Conservation (phyloP, 2,329 filamentous ascomycete genomes). For the Apiospora saccharicola region DNA sequence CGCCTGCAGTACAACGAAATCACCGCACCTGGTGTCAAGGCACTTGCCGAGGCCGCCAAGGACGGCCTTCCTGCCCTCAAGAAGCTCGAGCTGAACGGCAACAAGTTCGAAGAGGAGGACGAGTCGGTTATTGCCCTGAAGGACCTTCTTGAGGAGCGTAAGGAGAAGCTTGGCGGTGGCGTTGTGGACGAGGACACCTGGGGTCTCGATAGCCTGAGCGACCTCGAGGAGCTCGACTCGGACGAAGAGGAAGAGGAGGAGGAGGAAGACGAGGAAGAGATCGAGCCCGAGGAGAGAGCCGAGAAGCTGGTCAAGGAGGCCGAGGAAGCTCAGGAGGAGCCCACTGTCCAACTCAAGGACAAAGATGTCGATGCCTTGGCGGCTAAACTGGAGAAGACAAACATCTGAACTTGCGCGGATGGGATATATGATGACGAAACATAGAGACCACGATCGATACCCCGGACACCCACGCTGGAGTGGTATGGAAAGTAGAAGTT, state of each 20-base stretch:
- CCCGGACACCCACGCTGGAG: constrained; percentile 21
- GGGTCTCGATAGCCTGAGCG: constrained; percentile 86
- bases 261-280: constrained; percentile 71
- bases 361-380: constrained; percentile 84
- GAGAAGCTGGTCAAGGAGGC: constrained; percentile 75
- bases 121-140: constrained; percentile 72
- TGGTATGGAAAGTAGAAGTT: constrained; percentile 21
- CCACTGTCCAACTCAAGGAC: constrained; percentile 74
- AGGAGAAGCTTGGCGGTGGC: constrained; percentile 74
- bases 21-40: constrained; percentile 75
- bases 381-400: constrained; percentile 76
- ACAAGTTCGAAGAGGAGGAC: constrained; percentile 92
- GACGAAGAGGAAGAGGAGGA: constrained; percentile 74
- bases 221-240: constrained; percentile 79
- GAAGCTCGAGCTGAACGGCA: constrained; percentile 93
- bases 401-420: constrained; percentile 46
- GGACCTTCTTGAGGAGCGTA: constrained; percentile 77
- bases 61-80: constrained; percentile 76
- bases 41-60: constrained; percentile 72
- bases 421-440: constrained; percentile 18
- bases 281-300: constrained; percentile 67
- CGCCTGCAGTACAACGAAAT: constrained; percentile 96
- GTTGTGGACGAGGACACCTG: constrained; percentile 78
- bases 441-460: constrained; percentile 25
- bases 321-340: constrained; percentile 76